Base-by-base conservation (phyloP, 2,329 filamentous ascomycete species). In the Paradendryphiella salina region DNA sequence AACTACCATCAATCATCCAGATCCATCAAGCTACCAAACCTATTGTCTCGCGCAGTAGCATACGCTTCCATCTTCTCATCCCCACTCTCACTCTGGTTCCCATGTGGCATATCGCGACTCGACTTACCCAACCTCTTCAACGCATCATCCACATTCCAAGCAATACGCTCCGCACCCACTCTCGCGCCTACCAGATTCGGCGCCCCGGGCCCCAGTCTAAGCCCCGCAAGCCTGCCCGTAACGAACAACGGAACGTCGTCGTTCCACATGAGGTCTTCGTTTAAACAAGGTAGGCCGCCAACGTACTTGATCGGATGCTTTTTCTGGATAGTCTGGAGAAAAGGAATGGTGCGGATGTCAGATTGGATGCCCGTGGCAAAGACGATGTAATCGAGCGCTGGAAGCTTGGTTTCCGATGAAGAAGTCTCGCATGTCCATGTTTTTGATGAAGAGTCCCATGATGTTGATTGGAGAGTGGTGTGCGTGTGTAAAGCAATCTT, bases 171-270 rank as follows among this genome's bases (percentile, higher is more conserved):
- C 0, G 88, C 88, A 0, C 87, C 87, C 20, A 85, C 66, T 57
- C 88, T 81, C 3, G 87, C 87, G 0, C 89, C 89, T 21, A 87
- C 88, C 3, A 92, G 75, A 67, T 92, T 92, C 0, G 82, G 83
- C 1, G 86, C 87, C 0, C 85, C 87, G 9, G 89, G 88, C 0
- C 89, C 88, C 0, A 93, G 73, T 49, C 84, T 79, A 59, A 93
- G 69, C 0, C 80, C 83, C 0, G 86, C 88, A 29, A 92, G 73
- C 44, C 84, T 78, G 1, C 89, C 89, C 0, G 85, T 85, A 50
- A 89, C 73, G 64, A 90, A 92, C 1, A 91, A 71, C 1, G 89
- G 89, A 0, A 93, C 81, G n/a, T 83, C 83, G 0, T 85, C 77
- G 31, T 78, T 78, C 89, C 88, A 93, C 80, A 86, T 87, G 53